phyloP scores from a whole-genome alignment of 352 stramenopile species.

The Pythium rhizo-oryzae region DNA sequence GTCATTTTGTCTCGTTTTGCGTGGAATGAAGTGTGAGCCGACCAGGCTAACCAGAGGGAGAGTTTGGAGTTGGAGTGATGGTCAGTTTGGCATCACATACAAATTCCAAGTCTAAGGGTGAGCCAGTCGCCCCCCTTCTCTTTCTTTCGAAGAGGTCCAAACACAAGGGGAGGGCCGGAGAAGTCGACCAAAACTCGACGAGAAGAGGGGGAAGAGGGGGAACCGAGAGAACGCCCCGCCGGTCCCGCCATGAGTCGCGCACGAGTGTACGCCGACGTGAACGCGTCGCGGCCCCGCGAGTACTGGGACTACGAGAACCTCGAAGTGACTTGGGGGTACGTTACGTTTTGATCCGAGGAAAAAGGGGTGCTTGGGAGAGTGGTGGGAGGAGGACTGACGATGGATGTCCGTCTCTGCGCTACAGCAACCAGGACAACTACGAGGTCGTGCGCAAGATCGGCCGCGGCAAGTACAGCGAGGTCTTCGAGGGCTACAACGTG shows the following conservation, averaged over 20 bases:
- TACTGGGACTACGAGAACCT: constrained; percentile 99
- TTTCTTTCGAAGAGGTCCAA: constrained; percentile 19
- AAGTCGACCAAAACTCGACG: constrained; percentile 2
- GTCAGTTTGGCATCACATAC: background rate
- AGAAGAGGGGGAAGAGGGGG: background rate
- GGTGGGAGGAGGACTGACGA: too few species aligned
- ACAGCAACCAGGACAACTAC: constrained; percentile 97
- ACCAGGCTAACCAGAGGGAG: background rate
- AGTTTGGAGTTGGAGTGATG: constrained; percentile 6
- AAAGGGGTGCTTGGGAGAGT: background rate
- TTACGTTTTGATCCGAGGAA: background rate
- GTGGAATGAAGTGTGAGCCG: background rate
- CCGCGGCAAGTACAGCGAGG: constrained; percentile 99
- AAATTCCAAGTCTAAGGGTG: constrained; percentile 11
- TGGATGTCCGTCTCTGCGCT: constrained; percentile 31
- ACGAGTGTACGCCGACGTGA: constrained; percentile 94
- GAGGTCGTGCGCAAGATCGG: constrained; percentile 99
- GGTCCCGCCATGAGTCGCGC: constrained; percentile 56
- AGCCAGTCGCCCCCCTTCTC: constrained; percentile 10
- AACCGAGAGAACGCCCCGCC: constrained; percentile 1
- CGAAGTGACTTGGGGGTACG: constrained; percentile 95
- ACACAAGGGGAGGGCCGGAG: background rate
- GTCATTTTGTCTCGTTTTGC: too few species aligned
- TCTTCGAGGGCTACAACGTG: constrained; percentile 98
- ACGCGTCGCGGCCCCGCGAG: constrained; percentile 95